Evolutionary conservation across 139 green algal species (phyloP).

Genomic region (Nannochloris sp.): DNA sequence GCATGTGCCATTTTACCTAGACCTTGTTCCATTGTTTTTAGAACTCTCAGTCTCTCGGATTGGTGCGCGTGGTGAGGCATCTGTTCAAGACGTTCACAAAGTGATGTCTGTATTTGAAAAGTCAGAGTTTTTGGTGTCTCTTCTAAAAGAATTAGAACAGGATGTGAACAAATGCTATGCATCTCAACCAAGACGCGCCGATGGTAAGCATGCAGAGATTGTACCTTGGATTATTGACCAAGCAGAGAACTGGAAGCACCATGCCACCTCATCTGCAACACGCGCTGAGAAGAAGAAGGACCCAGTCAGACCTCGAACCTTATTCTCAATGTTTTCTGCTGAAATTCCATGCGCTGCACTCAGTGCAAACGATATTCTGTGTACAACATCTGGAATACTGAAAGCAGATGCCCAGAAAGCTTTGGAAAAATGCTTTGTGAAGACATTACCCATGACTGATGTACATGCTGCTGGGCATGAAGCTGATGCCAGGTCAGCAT

Average conservation of each 20-base stretch:
- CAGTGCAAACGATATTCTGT: slow-evolving; percentile 30
- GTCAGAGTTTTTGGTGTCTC: slow-evolving; percentile 26
- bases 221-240: slow-evolving; percentile 59
- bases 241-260: slow-evolving; percentile 49
- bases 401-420: slow-evolving; percentile 13
- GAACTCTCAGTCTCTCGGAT: slow-evolving; percentile 30
- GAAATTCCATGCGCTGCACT: slow-evolving; percentile 17
- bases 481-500: not conserved
- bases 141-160: slow-evolving; percentile 41
- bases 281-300: slow-evolving; percentile 14
- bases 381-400: slow-evolving; percentile 25
- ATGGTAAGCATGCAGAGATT: slow-evolving; percentile 48
- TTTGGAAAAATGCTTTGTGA: slow-evolving; percentile 19
- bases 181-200: slow-evolving; percentile 24
- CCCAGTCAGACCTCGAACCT: not conserved
- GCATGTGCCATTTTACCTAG: slow-evolving; percentile 69
- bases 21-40: slow-evolving; percentile 65
- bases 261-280: slow-evolving; percentile 29
- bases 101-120: slow-evolving; percentile 30
- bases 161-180: slow-evolving; percentile 33
- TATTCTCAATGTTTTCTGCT: slow-evolving; percentile 17
- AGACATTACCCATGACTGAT: slow-evolving; percentile 18
- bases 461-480: slow-evolving; percentile 8
- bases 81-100: slow-evolving; percentile 25
- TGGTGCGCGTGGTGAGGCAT: slow-evolving; percentile 12